Conservation (phyloP, 495 filamentous ascomycete species). For the Immersiella caudata region DNA sequence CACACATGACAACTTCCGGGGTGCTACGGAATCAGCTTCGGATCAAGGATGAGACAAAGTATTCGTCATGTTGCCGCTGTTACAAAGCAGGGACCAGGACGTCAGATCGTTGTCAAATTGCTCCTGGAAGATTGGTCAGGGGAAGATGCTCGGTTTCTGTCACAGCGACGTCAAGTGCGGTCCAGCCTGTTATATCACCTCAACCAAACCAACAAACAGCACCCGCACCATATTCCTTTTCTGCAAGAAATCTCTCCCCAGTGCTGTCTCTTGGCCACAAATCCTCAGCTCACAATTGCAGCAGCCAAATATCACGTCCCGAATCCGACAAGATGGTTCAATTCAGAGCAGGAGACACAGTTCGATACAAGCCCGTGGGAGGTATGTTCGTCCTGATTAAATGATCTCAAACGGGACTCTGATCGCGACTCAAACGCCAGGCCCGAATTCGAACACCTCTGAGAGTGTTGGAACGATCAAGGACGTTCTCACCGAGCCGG, state of each 20-base stretch:
- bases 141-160: background rate
- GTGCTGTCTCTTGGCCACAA: too few relatives aligned
- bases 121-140: background rate
- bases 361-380: constrained; percentile 49
- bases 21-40: background rate
- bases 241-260: background rate
- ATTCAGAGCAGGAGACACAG: constrained; percentile 36
- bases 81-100: background rate
- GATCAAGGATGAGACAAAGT: background rate
- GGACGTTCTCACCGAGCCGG: constrained; percentile 44
- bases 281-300: too few relatives aligned
- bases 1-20: background rate
- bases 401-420: background rate
- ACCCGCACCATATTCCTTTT: too few relatives aligned
- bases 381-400: constrained; percentile 23
- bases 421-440: constrained; percentile 16
- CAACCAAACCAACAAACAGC: too few relatives aligned
- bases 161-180: background rate
- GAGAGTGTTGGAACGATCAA: constrained; percentile 45
- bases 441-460: constrained; percentile 43
- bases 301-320: background rate
- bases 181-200: background rate
- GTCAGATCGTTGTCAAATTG: background rate
- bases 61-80: background rate
- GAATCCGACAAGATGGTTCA: constrained; percentile 9